phyloP scores from a whole-genome alignment of 495 filamentous ascomycete genomes.

The Neurospora intermedia region DNA sequence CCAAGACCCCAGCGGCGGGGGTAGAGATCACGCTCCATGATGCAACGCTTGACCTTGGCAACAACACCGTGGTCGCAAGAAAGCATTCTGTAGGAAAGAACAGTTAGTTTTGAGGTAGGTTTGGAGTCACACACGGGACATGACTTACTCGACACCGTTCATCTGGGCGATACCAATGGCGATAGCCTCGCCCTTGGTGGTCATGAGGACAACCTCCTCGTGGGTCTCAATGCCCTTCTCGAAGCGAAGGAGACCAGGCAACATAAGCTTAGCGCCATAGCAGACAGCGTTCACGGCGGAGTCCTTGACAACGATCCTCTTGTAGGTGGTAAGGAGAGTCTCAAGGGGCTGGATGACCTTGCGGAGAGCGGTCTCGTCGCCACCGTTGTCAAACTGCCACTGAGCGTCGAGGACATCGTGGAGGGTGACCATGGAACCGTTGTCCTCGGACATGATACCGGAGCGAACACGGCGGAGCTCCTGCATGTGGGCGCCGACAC shows the following conservation, averaged over 20 bases:
- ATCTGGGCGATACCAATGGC: conserved; percentile 92
- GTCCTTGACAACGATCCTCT: conserved; percentile 95
- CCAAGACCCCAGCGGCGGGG: conserved; percentile 91
- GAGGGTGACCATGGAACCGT: conserved; percentile 71
- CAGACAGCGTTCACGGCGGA: conserved; percentile 90
- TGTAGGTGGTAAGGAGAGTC: conserved; percentile 81
- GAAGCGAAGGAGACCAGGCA: conserved; percentile 85
- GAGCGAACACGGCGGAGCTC: conserved; percentile 87
- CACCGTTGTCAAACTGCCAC: conserved; percentile 83
- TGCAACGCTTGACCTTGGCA: conserved; percentile 91
- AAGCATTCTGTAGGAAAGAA: conserved; percentile 39
- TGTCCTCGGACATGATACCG: conserved; percentile 87
- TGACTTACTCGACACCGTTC: conserved; percentile 28
- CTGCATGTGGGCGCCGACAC: conserved; percentile 97
- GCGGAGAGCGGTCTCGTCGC: conserved; percentile 80
- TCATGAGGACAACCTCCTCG: conserved; percentile 75
- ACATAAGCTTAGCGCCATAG: conserved; percentile 97
- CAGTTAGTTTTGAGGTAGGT: neutral
- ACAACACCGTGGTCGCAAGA: conserved; percentile 94
- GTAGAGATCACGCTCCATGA: conserved; percentile 98
- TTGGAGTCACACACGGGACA: neutral
- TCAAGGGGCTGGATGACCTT: conserved; percentile 84
- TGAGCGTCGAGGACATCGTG: conserved; percentile 95
- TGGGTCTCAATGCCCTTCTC: conserved; percentile 61
- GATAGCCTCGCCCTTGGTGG: conserved; percentile 96